Evolutionary conservation across 169 alveolate genomes (phyloP).

Genomic region (Cryptosporidium ryanae): DNA sequence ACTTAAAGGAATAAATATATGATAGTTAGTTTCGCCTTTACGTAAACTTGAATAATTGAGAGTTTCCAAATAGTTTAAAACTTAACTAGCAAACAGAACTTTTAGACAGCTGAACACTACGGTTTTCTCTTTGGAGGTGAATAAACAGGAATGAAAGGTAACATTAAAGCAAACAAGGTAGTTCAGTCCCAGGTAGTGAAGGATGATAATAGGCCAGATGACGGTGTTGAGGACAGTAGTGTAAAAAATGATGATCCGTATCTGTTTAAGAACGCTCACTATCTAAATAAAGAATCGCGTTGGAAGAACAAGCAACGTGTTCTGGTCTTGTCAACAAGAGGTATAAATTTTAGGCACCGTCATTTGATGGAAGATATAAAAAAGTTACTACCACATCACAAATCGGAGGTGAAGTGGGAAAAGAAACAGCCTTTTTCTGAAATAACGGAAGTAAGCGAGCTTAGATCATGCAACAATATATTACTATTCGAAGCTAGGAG

Average conservation of each 20-base stretch:
- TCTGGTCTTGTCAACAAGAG: constrained; percentile 94
- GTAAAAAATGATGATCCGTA: constrained; percentile 83
- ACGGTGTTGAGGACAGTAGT: not conserved
- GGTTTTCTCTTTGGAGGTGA: too few species aligned
- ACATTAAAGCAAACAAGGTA: not conserved
- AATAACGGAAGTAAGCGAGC: constrained; percentile 85
- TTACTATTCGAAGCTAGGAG: constrained; percentile 92
- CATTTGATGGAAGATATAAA: constrained; percentile 94
- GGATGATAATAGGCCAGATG: not conserved
- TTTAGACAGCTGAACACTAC: too few species aligned
- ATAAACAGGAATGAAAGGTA: too few species aligned
- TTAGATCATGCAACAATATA: constrained; percentile 88
- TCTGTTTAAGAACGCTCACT: constrained; percentile 85
- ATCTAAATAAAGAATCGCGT: constrained; percentile 84
- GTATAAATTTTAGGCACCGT: constrained; percentile 92
- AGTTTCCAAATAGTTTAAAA: too few species aligned
- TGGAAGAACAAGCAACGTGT: constrained; percentile 96
- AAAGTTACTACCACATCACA: constrained; percentile 97
- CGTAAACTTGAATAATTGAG: too few species aligned
- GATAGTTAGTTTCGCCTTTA: too few species aligned
- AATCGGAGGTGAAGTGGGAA: constrained; percentile 93
- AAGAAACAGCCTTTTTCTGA: constrained; percentile 85
- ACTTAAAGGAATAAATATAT: too few species aligned
- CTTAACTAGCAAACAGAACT: too few species aligned
- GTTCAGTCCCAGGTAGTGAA: not conserved